Base-by-base conservation (phyloP, 1,284 basidiomycete genomes). In the Cryptococcus floricola region DNA sequence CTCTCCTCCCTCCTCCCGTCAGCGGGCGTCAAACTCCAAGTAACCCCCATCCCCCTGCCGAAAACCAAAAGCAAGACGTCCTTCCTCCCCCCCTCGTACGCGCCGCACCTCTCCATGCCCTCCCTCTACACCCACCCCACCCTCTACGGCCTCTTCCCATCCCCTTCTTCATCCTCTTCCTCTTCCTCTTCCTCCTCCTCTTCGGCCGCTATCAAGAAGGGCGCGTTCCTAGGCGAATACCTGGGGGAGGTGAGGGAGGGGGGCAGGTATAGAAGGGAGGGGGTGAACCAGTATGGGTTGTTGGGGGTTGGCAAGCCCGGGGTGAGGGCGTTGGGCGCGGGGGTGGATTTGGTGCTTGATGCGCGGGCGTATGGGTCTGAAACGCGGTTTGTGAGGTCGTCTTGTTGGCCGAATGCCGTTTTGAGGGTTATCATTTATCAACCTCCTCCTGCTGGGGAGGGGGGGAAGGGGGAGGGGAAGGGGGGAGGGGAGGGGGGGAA, bases 361-460 rank as follows among this genome's bases (percentile, higher is more conserved):
- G 83, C 88, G 0, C 79, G 94, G 14, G 80, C 84, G n/a, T 84
- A 84, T n/a, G 91, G 91, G 5, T 83, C 81, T 57, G 82, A 87
- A 57, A 81, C 83, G 0, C 80, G 90, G 16, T 97, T 89, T 73
- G 85, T 87, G 0, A 79, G 94, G 45, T 88, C 81, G 53, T 90
- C 91, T 0, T 98, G 94, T 74, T 82, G 87, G 62, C 92, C 93
- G 8, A 97, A 97, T 67, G 90, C 87, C 0, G 88, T 94, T 4
- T 73, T 97, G 12, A 80, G 89, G 1, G 91, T 91, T 0, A 80
- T 92, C 34, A 71, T 92, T 18, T 74, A 72, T 39, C 73, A 75
- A 13, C 18, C 39, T 9, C 57, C 14, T 46, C 8, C 19, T 19
- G 1, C 19, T 19, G 19, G 19, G 1, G 16, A 3, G 2, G 3